These are phyloP conservation scores for Penicillium waksmanii DNA, from an alignment of 495 filamentous ascomycete genomes.

Conservation along the genomic window DNA sequence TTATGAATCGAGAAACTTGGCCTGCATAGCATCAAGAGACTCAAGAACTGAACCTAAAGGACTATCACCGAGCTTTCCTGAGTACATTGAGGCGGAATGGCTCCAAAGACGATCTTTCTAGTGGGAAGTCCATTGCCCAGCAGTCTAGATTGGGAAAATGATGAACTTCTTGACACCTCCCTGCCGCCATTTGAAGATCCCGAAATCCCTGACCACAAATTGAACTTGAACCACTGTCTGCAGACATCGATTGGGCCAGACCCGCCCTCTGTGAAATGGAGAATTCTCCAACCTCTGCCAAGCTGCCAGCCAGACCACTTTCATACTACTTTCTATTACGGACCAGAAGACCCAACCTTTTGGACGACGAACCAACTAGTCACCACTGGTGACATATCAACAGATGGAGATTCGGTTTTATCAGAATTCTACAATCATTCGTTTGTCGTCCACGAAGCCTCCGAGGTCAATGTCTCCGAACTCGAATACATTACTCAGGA, in stretches of 20 bases:
- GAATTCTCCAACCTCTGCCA: slow-evolving; percentile 32
- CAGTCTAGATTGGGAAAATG: slow-evolving; percentile 59
- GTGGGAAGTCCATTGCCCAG: slow-evolving; percentile 62
- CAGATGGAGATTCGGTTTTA: slow-evolving; percentile 43
- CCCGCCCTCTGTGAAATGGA: slow-evolving; percentile 42
- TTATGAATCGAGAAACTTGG: not conserved
- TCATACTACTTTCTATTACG: slow-evolving; percentile 16
- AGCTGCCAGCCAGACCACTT: slow-evolving; percentile 11
- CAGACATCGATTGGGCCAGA: slow-evolving; percentile 14
- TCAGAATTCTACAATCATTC: slow-evolving; percentile 77
- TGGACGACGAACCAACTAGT: slow-evolving; percentile 49
- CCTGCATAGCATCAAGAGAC: not conserved
- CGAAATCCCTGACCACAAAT: slow-evolving; percentile 7
- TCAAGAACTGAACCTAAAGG: no score
- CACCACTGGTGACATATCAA: slow-evolving; percentile 20
- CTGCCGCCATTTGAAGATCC: slow-evolving; percentile 51
- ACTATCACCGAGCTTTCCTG: no score
- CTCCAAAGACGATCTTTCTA: slow-evolving; percentile 49
- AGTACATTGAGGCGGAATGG: not conserved
- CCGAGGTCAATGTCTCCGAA: slow-evolving; percentile 36
- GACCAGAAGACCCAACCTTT: slow-evolving; percentile 46
- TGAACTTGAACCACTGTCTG: not conserved
- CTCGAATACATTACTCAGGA: slow-evolving; percentile 30
- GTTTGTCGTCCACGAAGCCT: slow-evolving; percentile 61
- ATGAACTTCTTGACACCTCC: slow-evolving; percentile 50